Evolutionary conservation across 2,329 filamentous ascomycete genomes (phyloP), one percentile per base, ranked within the genome.

Genomic region (Stemphylium lycopersici): DNA sequence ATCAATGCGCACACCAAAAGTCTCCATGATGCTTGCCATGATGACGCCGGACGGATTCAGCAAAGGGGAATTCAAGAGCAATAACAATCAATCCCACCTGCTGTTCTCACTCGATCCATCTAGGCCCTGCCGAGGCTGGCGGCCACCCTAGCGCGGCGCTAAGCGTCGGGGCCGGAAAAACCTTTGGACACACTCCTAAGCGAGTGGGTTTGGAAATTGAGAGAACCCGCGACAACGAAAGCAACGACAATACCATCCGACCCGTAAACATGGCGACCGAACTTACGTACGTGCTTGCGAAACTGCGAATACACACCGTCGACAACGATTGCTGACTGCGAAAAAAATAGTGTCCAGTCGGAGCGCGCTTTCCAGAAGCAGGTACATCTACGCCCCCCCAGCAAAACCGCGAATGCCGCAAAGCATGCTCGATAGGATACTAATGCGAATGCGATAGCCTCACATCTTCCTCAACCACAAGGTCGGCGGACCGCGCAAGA

Each of bases 391-490:
- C 48, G 52, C 57, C 55, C 22, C 22, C 22, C 22, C 22, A 24
- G 22, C 22, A 24, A 24, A 24, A 7, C 22, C 22, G 22, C 22
- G 22, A 24, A 24, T 6, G 5, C 22, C 22, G 22, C 48, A 50
- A 50, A 48, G 34, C 48, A 47, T 50, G 48, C 41, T 50, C 54
- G 56, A 69, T 71, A 24, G 22, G 6, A 6, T 7, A 62, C 69
- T 75, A 66, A 73, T 68, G 60, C 59, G 56, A 24, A 51, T 58
- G 52, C 65, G 62, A 63, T 93, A 99, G 88, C 95, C 95, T 81
- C 95, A 99, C 84, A 96, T 99, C 87, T 99, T 98, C 91, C 88
- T 90, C 78, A 97, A 98, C 89, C 86, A 89, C 79, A 99, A 99
- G 90, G 84, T 85, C 81, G 90, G 87, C 80, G 91, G 91, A 76